Conservation (phyloP, 2,329 filamentous ascomycete genomes). For the Cladosporium sp. region DNA sequence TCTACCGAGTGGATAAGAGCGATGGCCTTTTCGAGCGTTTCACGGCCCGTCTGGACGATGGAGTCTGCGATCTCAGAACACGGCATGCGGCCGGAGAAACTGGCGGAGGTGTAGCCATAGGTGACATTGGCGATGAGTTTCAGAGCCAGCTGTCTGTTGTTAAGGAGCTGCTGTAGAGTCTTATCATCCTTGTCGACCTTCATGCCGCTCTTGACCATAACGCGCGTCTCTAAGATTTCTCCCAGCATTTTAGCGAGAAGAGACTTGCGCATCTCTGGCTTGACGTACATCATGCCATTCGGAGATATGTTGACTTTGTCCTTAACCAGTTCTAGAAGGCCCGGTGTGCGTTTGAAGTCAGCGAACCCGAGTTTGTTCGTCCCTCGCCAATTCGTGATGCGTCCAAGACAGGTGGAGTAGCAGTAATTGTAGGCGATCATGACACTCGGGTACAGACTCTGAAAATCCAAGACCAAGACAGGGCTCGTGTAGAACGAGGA, state of each 20-base stretch:
- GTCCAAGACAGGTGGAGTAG: constrained; percentile 92
- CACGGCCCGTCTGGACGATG: constrained; percentile 92
- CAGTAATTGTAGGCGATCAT: constrained; percentile 99
- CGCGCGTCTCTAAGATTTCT: constrained; percentile 89
- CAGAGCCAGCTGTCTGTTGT: constrained; percentile 89
- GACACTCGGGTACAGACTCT: constrained; percentile 91
- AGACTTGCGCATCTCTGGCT: constrained; percentile 79
- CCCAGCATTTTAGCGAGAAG: constrained; percentile 93
- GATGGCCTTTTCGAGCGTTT: constrained; percentile 91
- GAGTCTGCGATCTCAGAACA: constrained; percentile 97
- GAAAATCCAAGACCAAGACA: constrained; percentile 87
- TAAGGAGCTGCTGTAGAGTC: constrained; percentile 79
- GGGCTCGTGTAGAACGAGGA: constrained; percentile 92
- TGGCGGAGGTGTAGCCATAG: constrained; percentile 95
- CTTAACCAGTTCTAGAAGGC: constrained; percentile 71
- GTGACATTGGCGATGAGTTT: constrained; percentile 99
- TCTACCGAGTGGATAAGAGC: constrained; percentile 84
- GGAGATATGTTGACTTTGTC: constrained; percentile 89
- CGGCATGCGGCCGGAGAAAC: constrained; percentile 95
- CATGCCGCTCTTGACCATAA: constrained; percentile 99
- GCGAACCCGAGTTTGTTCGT: constrained; percentile 92
- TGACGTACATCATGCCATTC: constrained; percentile 95
- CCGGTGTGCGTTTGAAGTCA: constrained; percentile 73
- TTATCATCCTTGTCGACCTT: constrained; percentile 88
- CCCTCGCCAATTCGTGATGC: constrained; percentile 80